Base-by-base conservation (phyloP, 1,284 basidiomycete genomes). In the Trichosporon sp. region DNA sequence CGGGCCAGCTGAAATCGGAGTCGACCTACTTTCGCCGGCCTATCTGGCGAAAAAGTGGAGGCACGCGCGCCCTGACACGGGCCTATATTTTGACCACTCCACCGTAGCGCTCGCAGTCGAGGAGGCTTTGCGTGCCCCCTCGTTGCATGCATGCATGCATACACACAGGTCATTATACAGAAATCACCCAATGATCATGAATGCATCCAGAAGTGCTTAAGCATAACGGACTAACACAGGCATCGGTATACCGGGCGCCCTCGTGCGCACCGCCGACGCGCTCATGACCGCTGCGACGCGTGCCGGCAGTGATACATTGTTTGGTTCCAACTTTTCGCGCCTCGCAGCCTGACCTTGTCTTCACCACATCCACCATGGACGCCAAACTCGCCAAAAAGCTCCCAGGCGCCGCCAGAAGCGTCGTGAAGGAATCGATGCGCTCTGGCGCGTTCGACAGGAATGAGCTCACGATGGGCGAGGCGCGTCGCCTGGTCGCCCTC, bases 391-490 rank as follows among this genome's bases (percentile, higher is more conserved):
- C 15, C 53, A 65, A 65, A 38, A 31, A 63, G 8, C 47, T 72
- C 1, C 53, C 68, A 18, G 21, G 51, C 8, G 53, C 60, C 15
- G 71, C 71, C 2, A 27, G 25, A 8, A 38, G 47, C 5, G 71
- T 78, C 1, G 76, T 81, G 3, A 9, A 62, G 1, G 44, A 56
- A 4, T 78, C 78, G 1, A 62, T 72, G 13, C 65, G 67, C 64
- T 74, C 72, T 11, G 78, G 78, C 11, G 31, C 71, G 7, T 42
- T 81, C 7, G 78, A 79, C 34, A 25, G 64, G 35, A 75, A 70
- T 4, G 71, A 72, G 56, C 77, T 80, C 66, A 80, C 78, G 0
- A 77, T 80, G 73, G 64, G 34, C 18, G 64, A 60, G 2, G 79
- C 80, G 27, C 68, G 79, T 23, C 51, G 35, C 1, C 51, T 60